These are phyloP conservation scores for Dicorynia guianensis DNA, from an alignment of 306 rosid genomes.

Conservation along the genomic window DNA sequence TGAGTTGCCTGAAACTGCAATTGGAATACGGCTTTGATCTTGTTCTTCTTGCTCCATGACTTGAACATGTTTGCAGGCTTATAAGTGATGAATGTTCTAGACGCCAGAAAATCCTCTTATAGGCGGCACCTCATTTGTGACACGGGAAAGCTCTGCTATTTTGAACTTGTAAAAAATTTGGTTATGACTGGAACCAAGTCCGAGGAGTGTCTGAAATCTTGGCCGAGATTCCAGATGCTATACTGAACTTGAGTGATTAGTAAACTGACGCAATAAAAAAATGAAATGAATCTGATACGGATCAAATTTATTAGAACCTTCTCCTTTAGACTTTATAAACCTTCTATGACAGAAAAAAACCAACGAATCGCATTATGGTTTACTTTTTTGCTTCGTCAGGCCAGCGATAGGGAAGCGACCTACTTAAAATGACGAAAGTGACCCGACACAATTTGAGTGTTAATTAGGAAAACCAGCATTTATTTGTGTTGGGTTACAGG, in stretches of 20 bases:
- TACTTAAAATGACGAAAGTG: constrained; percentile 48
- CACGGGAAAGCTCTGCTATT: constrained; percentile 28
- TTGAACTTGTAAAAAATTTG: not conserved
- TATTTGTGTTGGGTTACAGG: not conserved
- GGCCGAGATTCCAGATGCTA: constrained; percentile 36
- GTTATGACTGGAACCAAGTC: constrained; percentile 33
- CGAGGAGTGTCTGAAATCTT: constrained; percentile 53
- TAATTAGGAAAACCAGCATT: constrained; percentile 31
- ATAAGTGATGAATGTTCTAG: constrained; percentile 39
- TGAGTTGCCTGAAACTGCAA: constrained; percentile 89
- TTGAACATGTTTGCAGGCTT: constrained; percentile 72
- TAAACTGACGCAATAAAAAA: too few relatives aligned
- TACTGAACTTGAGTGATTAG: constrained; percentile 44
- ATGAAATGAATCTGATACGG: constrained; percentile 19
- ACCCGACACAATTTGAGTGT: constrained; percentile 42
- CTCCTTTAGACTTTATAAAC: constrained; percentile 26
- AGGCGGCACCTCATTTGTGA: constrained; percentile 39
- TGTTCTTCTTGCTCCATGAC: constrained; percentile 98
- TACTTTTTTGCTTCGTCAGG: constrained; percentile 49
- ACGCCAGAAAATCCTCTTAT: constrained; percentile 43
- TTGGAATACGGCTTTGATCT: constrained; percentile 84
- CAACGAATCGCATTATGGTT: constrained; percentile 48
- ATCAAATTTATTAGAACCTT: constrained; percentile 45
- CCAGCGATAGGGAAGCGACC: constrained; percentile 17
- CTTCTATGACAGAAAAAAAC: constrained; percentile 39